Conservation (phyloP, 106 monocot species). For the Amphibolis antarctica region DNA sequence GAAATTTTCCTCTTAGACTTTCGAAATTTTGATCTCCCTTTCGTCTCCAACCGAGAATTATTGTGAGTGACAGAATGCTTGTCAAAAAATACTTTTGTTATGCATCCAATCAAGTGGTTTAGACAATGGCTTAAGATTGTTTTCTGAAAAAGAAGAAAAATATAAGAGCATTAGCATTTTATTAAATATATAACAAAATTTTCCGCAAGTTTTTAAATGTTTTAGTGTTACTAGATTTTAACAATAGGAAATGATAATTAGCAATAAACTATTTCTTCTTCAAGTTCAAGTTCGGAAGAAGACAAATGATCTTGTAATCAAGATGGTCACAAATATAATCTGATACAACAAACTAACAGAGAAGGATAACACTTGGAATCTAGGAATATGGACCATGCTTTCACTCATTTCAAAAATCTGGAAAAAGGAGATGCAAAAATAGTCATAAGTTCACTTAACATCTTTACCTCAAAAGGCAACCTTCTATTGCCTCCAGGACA, state of each 20-base stretch:
- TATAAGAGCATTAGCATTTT: not conserved
- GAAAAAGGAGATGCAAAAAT: not conserved
- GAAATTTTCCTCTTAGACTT: slow-evolving; percentile 15
- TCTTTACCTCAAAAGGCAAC: slow-evolving; percentile 17
- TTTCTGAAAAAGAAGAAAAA: slow-evolving; percentile 14
- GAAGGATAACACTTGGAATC: no score
- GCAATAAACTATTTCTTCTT: not conserved
- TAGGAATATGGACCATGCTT: no score
- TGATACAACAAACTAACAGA: no score
- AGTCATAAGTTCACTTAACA: not conserved
- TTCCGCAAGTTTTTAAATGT: not conserved
- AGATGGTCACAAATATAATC: no score
- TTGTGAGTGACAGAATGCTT: slow-evolving; percentile 9
- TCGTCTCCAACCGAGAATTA: slow-evolving; percentile 12
- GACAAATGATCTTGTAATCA: not conserved
- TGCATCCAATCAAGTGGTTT: slow-evolving; percentile 34
- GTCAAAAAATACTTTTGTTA: slow-evolving; percentile 33
- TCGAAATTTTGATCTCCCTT: slow-evolving; percentile 4
- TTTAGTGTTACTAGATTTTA: not conserved
- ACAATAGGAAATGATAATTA: not conserved
- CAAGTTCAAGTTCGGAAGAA: not conserved
- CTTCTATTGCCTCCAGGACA: not conserved
- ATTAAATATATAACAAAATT: not conserved
- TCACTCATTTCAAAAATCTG: not conserved
- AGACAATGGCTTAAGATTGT: slow-evolving; percentile 24